Evolutionary conservation across 1,284 basidiomycete species (phyloP).

Genomic region (Tilletia horrida): DNA sequence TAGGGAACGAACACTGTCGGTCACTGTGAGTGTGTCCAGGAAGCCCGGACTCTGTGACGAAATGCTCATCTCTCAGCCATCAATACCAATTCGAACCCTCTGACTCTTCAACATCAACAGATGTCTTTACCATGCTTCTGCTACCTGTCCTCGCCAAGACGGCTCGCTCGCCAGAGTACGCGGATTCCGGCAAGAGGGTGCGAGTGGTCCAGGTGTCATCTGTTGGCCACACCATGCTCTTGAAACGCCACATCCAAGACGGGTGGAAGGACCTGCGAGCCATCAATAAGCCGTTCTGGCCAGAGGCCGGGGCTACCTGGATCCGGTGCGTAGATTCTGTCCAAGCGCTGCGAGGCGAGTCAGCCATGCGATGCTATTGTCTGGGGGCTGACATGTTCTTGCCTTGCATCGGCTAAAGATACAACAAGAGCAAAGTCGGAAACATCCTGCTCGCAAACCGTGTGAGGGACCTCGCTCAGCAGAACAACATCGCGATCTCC

Average conservation of each 20-base stretch:
- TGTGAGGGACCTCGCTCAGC: constrained; percentile 25
- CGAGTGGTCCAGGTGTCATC: constrained; percentile 39
- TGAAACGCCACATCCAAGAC: constrained; percentile 18
- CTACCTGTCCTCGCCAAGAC: constrained; percentile 30
- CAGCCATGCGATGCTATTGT: not conserved
- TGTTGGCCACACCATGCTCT: constrained; percentile 26
- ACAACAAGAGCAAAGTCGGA: constrained; percentile 37
- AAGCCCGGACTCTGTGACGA: too few relatives aligned
- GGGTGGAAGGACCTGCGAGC: constrained; percentile 33
- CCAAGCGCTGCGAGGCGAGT: not conserved
- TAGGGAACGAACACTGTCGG: constrained; percentile 39
- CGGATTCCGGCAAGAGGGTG: constrained; percentile 25
- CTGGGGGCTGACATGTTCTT: not conserved
- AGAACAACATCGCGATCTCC: constrained; percentile 28
- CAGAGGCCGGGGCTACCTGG: constrained; percentile 34
- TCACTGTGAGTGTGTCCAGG: constrained; percentile 27
- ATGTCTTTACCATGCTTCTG: constrained; percentile 3
- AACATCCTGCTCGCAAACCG: constrained; percentile 43
- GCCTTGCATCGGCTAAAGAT: constrained; percentile 3
- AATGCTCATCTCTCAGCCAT: too few relatives aligned
- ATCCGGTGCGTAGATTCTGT: constrained; percentile 18
- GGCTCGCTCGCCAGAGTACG: constrained; percentile 36
- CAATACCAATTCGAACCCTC: too few relatives aligned
- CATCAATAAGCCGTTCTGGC: constrained; percentile 36
- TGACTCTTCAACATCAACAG: not conserved